A percentile compares a stretch with the other conserved stretches of the same genome.
These are phyloP conservation scores for Phytophthora pinifolia DNA, from an alignment of 352 stramenopile species.

Conservation along the genomic window DNA sequence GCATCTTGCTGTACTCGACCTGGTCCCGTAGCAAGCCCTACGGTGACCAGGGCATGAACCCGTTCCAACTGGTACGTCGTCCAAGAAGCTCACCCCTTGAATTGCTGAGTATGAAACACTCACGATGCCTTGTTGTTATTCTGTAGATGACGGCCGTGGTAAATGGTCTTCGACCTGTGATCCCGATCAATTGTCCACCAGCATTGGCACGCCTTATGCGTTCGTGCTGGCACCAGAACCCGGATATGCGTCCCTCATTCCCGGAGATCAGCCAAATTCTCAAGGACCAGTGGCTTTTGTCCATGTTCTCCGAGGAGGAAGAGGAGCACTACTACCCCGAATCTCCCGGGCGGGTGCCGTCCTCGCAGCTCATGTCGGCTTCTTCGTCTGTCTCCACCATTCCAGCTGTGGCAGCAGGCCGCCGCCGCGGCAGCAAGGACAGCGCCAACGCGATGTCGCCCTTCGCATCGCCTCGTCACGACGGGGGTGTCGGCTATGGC, in stretches of 20 bases:
- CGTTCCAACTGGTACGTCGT: slow-evolving; percentile 77
- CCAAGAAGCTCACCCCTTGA: no score
- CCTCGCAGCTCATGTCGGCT: slow-evolving; percentile 34
- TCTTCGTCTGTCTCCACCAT: slow-evolving; percentile 42
- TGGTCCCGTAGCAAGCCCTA: slow-evolving; percentile 89
- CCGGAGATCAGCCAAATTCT: slow-evolving; percentile 78
- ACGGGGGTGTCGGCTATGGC: slow-evolving; percentile 18
- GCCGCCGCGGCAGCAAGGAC: slow-evolving; percentile 42
- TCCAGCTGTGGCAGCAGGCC: slow-evolving; percentile 15
- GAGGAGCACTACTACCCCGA: slow-evolving; percentile 53
- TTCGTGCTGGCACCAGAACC: slow-evolving; percentile 79
- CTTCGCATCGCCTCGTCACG: slow-evolving; percentile 24
- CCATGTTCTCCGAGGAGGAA: slow-evolving; percentile 49
- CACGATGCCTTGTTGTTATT: slow-evolving; percentile 5
- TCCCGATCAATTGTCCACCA: slow-evolving; percentile 79
- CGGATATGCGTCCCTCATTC: slow-evolving; percentile 70
- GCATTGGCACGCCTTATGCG: slow-evolving; percentile 79
- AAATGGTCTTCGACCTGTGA: slow-evolving; percentile 82
- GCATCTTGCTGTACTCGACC: slow-evolving; percentile 85
- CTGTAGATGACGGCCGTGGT: slow-evolving; percentile 84
- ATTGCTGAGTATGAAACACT: slow-evolving; percentile 1
- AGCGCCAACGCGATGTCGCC: slow-evolving; percentile 32
- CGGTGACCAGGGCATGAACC: slow-evolving; percentile 89
- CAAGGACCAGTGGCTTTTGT: slow-evolving; percentile 74
- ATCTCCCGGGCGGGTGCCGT: slow-evolving; percentile 12